Evolutionary conservation across 2,329 filamentous ascomycete species (phyloP).

Genomic region (Xylaria sp.): DNA sequence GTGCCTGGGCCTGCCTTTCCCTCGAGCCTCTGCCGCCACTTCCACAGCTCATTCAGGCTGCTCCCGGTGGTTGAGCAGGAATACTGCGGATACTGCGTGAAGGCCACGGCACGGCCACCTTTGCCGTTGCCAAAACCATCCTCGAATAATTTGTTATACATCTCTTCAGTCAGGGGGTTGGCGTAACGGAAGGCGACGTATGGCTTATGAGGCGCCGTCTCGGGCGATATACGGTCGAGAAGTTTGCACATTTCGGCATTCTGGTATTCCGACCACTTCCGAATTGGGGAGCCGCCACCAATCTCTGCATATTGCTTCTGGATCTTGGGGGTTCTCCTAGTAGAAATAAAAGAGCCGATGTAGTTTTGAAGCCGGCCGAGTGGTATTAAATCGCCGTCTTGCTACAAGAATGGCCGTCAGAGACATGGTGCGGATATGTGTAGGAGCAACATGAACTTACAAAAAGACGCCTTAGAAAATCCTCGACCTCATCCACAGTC

Average conservation of each 20-base stretch:
- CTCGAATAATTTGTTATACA: slow-evolving; percentile 82
- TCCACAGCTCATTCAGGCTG: slow-evolving; percentile 97
- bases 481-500: slow-evolving; percentile 85
- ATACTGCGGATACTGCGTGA: slow-evolving; percentile 98
- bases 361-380: slow-evolving; percentile 91
- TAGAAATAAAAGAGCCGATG: slow-evolving; percentile 86
- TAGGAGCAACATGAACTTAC: slow-evolving; percentile 62
- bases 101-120: slow-evolving; percentile 93
- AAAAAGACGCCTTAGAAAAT: slow-evolving; percentile 91
- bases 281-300: slow-evolving; percentile 96
- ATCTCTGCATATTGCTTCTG: slow-evolving; percentile 95
- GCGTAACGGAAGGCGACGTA: slow-evolving; percentile 98
- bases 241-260: slow-evolving; percentile 97
- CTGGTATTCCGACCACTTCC: slow-evolving; percentile 98
- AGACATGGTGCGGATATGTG: slow-evolving; percentile 2
- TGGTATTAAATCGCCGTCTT: slow-evolving; percentile 95
- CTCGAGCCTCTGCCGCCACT: slow-evolving; percentile 90
- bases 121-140: slow-evolving; percentile 92
- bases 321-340: slow-evolving; percentile 92
- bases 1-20: slow-evolving; percentile 76
- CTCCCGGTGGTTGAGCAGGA: slow-evolving; percentile 97
- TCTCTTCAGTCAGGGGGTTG: slow-evolving; percentile 90
- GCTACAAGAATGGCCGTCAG: slow-evolving; percentile 60
- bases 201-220: slow-evolving; percentile 95
- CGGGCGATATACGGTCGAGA: slow-evolving; percentile 87